Evolutionary conservation across 179 eudicot genomes (phyloP).

Genomic region (Silene noctiflora): DNA sequence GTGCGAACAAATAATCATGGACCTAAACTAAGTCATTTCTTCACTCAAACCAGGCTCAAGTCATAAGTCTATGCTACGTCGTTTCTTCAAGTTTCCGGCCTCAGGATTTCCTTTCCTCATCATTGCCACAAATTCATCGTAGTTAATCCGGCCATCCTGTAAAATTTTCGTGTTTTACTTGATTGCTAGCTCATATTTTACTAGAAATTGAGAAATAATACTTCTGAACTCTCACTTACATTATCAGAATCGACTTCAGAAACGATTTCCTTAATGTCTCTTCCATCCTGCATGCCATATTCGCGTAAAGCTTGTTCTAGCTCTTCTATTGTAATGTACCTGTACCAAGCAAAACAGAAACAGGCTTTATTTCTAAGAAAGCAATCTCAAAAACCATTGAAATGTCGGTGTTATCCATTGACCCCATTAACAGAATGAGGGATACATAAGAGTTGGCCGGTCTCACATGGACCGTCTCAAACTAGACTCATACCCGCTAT

Average conservation of each 20-base stretch:
- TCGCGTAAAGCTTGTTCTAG: constrained; percentile 75
- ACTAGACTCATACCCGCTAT: constrained; percentile 50
- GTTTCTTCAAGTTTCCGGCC: constrained; percentile 32
- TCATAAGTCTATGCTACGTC: constrained; percentile 25
- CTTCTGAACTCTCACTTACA: constrained; percentile 32
- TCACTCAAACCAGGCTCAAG: background rate
- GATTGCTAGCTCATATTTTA: too few species aligned
- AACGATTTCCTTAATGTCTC: constrained; percentile 63
- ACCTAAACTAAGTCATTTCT: background rate
- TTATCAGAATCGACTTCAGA: constrained; percentile 71
- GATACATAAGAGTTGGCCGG: too few species aligned
- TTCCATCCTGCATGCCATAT: constrained; percentile 61
- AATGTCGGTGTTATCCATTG: too few species aligned
- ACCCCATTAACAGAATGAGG: too few species aligned
- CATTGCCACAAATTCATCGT: constrained; percentile 47
- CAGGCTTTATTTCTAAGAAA: too few species aligned
- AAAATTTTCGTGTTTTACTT: background rate
- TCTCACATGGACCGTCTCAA: too few species aligned
- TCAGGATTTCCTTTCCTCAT: constrained; percentile 47
- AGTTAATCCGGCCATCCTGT: constrained; percentile 50
- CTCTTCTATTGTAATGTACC: constrained; percentile 70
- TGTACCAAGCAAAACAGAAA: background rate
- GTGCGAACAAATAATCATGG: background rate
- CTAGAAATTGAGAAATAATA: background rate
- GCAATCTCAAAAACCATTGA: too few species aligned